Evolutionary conservation across 805 yeast genomes (phyloP).

Genomic region (Cyberlindnera mycetangii): DNA sequence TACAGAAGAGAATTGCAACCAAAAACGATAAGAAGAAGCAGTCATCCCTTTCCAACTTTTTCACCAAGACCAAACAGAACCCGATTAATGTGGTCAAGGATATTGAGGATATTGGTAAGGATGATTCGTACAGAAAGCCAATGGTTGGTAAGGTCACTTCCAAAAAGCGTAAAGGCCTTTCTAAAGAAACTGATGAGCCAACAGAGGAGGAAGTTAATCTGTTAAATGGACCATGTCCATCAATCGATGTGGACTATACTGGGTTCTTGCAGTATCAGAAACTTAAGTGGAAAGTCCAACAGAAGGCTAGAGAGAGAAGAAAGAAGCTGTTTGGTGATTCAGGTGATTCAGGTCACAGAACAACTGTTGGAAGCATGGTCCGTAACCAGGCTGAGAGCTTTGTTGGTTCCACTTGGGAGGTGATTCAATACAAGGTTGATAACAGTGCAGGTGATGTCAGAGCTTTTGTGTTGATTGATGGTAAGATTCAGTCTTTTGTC

Average conservation of each 20-base stretch:
- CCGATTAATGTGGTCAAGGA: conserved; percentile 49
- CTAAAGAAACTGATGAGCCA: conserved; percentile 30
- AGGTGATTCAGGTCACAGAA: conserved; percentile 48
- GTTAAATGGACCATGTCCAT: conserved; percentile 56
- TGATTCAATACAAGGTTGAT: conserved; percentile 65
- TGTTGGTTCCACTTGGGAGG: conserved; percentile 81
- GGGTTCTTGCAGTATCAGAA: conserved; percentile 75
- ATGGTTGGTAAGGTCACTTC: conserved; percentile 37
- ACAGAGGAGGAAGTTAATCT: conserved; percentile 51
- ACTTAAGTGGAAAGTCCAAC: conserved; percentile 81
- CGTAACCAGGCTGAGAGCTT: conserved; percentile 76
- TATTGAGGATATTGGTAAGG: conserved; percentile 68
- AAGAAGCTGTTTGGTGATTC: conserved; percentile 73
- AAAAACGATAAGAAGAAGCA: conserved; percentile 73
- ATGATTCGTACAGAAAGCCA: conserved; percentile 26
- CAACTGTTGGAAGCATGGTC: conserved; percentile 65
- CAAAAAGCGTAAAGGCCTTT: conserved; percentile 32
- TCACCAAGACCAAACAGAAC: conserved; percentile 43
- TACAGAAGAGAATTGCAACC: conserved; percentile 56
- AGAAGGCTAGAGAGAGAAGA: conserved; percentile 69
- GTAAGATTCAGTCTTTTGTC: conserved; percentile 67
- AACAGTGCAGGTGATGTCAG: conserved; percentile 70
- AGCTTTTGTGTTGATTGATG: conserved; percentile 66
- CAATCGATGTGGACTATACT: conserved; percentile 61
- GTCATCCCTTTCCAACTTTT: conserved; percentile 56